phyloP scores from a whole-genome alignment of 169 alveolate species.

The Plasmodium gonderi region DNA sequence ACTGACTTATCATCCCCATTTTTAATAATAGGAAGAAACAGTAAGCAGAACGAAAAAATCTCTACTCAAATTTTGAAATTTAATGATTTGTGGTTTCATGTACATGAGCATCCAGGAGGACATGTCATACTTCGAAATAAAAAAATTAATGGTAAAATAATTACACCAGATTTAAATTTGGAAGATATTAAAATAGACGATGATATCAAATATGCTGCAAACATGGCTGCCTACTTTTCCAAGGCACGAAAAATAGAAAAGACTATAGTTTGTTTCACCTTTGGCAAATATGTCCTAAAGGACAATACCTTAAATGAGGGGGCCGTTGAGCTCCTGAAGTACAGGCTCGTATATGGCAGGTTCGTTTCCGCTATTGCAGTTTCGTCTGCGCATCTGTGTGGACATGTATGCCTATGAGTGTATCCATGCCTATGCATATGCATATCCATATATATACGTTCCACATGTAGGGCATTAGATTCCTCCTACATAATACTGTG shows the following conservation, averaged over 20 bases:
- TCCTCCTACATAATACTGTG: too few relatives aligned
- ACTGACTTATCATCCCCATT: conserved; percentile 80
- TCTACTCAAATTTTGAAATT: conserved; percentile 79
- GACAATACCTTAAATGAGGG: conserved; percentile 79
- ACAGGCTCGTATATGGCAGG: conserved; percentile 75
- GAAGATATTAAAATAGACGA: conserved; percentile 62
- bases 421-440: neutral
- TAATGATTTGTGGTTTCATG: conserved; percentile 85
- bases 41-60: conserved; percentile 83
- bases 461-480: too few relatives aligned
- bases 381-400: neutral
- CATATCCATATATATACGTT: too few relatives aligned
- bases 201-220: conserved; percentile 83
- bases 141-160: conserved; percentile 65
- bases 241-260: conserved; percentile 71
- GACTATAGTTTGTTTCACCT: conserved; percentile 78
- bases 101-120: conserved; percentile 84
- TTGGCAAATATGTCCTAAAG: conserved; percentile 77
- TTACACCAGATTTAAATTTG: conserved; percentile 52
- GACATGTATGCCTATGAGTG: neutral
- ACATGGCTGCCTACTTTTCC: conserved; percentile 82
- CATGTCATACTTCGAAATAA: conserved; percentile 81
- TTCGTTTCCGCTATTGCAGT: conserved; percentile 7
- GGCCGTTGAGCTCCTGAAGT: conserved; percentile 80
- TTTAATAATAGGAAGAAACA: conserved; percentile 82